Base-by-base conservation (phyloP, 2,329 filamentous ascomycete genomes). In the Blastomyces parvus region DNA sequence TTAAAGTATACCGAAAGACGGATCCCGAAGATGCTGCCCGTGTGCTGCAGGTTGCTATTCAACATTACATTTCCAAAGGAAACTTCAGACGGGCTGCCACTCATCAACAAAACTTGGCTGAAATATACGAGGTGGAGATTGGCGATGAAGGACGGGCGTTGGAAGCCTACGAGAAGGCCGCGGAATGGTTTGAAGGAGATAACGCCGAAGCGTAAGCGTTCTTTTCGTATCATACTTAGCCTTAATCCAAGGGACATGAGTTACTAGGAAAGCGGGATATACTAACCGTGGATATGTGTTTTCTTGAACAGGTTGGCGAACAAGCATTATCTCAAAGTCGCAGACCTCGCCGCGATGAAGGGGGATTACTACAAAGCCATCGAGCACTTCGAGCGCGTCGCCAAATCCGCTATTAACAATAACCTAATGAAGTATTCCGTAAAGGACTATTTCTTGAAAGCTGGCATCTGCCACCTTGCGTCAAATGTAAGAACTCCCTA, bases 371-470 rank as follows among this genome's bases (percentile, higher is more conserved):
- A 87, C 79, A 90, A 88, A 76, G 85, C 91, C 63, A 90, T 92
- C 69, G 83, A 88, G 66, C 83, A 87, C 69, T 97, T 89, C 78
- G 93, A 97, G 76, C 87, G 88, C 71, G 90, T 97, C 59, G 89
- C 91, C 52, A 83, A 84, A 63, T 83, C 84, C 53, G 88, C 88
- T 44, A 86, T 96, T 70, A 87, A 87, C 76, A 97, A 95, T 81
- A 94, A 95, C 76, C 81, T 96, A 64, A 93, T 95, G 89, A 89
- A 88, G 74, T 96, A 90, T 85, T 90, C 86, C 58, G 91, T 97
- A 67, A 97, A 97, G 78, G 91, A 97, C 68, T 97, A 97, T 79
- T 87, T 97, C 72, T 83, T 97, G 72, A 96, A 97, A 79, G 90
- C 91, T 0, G 92, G 91, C 40, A 89, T 97, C 73, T 97, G 92